These are phyloP conservation scores for Clonostachys rhizophaga DNA, from an alignment of 2,329 filamentous ascomycete species.

Conservation along the genomic window DNA sequence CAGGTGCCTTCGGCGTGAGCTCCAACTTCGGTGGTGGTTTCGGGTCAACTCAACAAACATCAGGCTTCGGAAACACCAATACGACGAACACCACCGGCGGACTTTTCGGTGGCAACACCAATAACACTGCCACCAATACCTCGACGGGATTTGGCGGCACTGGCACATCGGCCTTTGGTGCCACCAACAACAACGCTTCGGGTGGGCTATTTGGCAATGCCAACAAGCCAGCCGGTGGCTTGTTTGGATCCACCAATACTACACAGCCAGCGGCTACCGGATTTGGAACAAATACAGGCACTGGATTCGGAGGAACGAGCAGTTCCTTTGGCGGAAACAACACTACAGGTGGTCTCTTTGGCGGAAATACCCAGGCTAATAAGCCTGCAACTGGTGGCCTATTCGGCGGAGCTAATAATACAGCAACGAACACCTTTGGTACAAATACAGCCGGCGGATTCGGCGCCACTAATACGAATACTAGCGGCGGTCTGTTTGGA, in stretches of 20 bases:
- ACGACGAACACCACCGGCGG: conserved; percentile 20
- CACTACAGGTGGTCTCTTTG: conserved; percentile 2
- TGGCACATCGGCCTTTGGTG: not conserved
- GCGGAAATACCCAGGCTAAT: conserved; percentile 1
- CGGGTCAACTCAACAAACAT: conserved; percentile 15
- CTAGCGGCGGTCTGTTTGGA: conserved; percentile 37
- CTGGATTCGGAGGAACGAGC: conserved; percentile 12
- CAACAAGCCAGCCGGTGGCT: conserved; percentile 23
- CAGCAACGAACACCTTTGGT: conserved; percentile 14
- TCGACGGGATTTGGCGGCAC: conserved; percentile 29
- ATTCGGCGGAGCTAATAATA: conserved; percentile 32
- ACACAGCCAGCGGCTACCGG: conserved; percentile 30
- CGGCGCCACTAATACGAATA: conserved; percentile 24
- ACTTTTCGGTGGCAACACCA: conserved; percentile 34
- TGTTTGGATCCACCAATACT: conserved; percentile 34
- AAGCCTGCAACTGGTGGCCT: conserved; percentile 26
- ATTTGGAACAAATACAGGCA: conserved; percentile 14
- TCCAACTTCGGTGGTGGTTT: conserved; percentile 49
- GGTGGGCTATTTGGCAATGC: conserved; percentile 31
- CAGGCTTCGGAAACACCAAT: conserved; percentile 10
- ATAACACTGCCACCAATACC: conserved; percentile 14
- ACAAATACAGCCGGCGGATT: conserved; percentile 25
- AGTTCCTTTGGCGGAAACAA: conserved; percentile 11
- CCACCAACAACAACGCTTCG: conserved; percentile 17
- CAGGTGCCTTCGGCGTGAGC: conserved; percentile 73